Evolutionary conservation across 148 eudicot genomes (phyloP), one percentile per base, ranked within the genome.

Genomic region (Camellia granthamiana): DNA sequence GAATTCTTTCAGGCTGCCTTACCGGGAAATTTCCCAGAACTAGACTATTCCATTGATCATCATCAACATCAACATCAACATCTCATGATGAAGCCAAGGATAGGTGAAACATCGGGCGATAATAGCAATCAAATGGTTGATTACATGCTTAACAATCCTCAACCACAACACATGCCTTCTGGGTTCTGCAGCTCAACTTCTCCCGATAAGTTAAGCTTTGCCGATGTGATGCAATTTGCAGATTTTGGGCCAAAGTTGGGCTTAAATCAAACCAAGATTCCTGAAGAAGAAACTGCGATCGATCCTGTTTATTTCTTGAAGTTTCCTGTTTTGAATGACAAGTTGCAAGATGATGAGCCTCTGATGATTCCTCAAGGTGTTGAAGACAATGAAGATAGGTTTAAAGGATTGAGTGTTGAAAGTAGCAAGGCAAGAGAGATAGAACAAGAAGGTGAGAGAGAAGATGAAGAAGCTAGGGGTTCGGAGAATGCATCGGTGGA

Each of bases 221-320:
- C 92, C 0, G 98, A 94, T 84, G 95, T 91, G 73, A 92, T 91
- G 92, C 97, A 91, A 77, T 92, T 94, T 80, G 93, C 97, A 0
- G 95, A 94, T 84, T 92, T 92, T 56, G 97, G 98, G n/a, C 95
- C 97, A 0, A 94, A 89, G 75, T 80, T 94, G 79, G 93, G 85
- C 4, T 75, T 92, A 49, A 83, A 88, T 19, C 89, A 90, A 74
- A 13, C 82, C 67, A 85, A 78, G 73, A 77, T 77, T 16, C 55
- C 81, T 0, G 86, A 85, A 41, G 78, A 75, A 58, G 86, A 72
- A 61, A 54, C 77, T 5, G 91, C 81, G 71, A 79, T 83, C 30
- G 93, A 88, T 69, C 86, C 91, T 58, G 89, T 90, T 16, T 88
- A 86, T 81, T 93, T 91, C 86, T 86, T 90, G 66, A 91, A 89